Evolutionary conservation across 2,329 filamentous ascomycete species (phyloP).

Genomic region (Alternaria dauci): DNA sequence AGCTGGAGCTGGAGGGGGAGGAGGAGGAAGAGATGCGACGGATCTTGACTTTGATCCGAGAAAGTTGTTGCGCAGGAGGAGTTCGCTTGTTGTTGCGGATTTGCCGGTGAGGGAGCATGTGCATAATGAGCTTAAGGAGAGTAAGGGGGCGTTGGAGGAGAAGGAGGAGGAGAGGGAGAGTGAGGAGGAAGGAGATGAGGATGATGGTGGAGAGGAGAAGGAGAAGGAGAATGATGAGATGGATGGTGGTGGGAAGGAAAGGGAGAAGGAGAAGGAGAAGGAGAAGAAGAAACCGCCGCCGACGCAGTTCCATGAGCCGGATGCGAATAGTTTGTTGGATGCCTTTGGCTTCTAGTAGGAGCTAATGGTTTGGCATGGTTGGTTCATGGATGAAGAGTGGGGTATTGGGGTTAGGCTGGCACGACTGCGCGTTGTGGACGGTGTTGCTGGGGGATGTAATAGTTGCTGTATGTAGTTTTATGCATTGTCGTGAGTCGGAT

Average conservation of each 20-base stretch:
- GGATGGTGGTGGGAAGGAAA: no score
- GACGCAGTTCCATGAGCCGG: constrained; percentile 90
- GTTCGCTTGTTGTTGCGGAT: constrained; percentile 83
- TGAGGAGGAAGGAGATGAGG: constrained; percentile 52
- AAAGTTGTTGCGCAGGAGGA: constrained; percentile 73
- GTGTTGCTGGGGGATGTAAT: not conserved
- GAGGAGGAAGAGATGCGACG: constrained; percentile 10
- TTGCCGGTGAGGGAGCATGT: constrained; percentile 55
- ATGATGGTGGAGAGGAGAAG: constrained; percentile 26
- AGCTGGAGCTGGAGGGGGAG: no score
- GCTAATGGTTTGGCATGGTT: not conserved
- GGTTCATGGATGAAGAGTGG: not conserved
- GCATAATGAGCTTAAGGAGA: constrained; percentile 29
- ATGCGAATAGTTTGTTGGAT: constrained; percentile 85
- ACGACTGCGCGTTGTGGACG: not conserved
- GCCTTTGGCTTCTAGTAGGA: constrained; percentile 85
- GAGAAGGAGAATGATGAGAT: no score
- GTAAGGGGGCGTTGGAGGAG: constrained; percentile 31
- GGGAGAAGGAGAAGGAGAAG: constrained; percentile 52
- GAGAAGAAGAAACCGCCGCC: constrained; percentile 65
- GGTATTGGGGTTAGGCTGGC: not conserved
- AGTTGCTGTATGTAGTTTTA: not conserved
- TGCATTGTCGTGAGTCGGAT: no score
- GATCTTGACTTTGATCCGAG: constrained; percentile 65
- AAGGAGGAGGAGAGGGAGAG: constrained; percentile 24